Conservation (phyloP, 306 rosid genomes). For the Corylus americana region DNA sequence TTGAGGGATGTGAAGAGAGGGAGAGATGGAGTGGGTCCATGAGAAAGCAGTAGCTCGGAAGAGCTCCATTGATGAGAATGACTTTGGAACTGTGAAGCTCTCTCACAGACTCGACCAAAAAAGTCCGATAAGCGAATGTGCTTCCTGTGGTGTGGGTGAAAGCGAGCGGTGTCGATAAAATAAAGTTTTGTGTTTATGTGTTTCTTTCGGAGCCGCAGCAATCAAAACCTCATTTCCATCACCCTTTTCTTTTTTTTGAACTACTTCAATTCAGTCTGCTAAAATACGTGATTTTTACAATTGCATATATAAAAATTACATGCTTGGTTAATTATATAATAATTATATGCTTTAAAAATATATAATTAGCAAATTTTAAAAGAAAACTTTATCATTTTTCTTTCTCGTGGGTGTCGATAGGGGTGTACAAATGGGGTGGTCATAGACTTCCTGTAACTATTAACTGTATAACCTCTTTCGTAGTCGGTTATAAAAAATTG, state of each 20-base stretch:
- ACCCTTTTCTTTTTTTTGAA: slow-evolving; percentile 19
- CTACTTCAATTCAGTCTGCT: not conserved
- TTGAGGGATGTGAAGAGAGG: slow-evolving; percentile 51
- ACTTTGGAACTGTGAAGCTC: not conserved
- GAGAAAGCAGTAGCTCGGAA: slow-evolving; percentile 53
- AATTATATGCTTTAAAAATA: too few species aligned
- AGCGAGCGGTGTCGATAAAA: not conserved
- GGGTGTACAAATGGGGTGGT: too few species aligned
- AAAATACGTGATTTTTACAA: too few species aligned
- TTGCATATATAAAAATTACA: too few species aligned
- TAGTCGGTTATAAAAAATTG: too few species aligned
- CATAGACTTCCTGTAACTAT: too few species aligned
- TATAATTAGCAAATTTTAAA: too few species aligned
- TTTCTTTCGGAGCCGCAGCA: slow-evolving; percentile 61
- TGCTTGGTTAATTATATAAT: too few species aligned
- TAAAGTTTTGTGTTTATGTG: slow-evolving; percentile 23
- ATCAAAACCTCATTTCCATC: slow-evolving; percentile 37
- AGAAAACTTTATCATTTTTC: too few species aligned
- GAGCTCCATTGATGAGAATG: slow-evolving; percentile 40
- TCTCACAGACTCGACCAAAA: not conserved
- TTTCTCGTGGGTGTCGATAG: too few species aligned
- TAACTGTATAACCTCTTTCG: too few species aligned
- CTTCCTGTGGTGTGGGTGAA: slow-evolving; percentile 4
- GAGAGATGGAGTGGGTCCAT: slow-evolving; percentile 58
- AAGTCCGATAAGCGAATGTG: not conserved